These are phyloP conservation scores for Phytophthora fragariaefolia DNA, from an alignment of 352 stramenopile species.

Conservation along the genomic window DNA sequence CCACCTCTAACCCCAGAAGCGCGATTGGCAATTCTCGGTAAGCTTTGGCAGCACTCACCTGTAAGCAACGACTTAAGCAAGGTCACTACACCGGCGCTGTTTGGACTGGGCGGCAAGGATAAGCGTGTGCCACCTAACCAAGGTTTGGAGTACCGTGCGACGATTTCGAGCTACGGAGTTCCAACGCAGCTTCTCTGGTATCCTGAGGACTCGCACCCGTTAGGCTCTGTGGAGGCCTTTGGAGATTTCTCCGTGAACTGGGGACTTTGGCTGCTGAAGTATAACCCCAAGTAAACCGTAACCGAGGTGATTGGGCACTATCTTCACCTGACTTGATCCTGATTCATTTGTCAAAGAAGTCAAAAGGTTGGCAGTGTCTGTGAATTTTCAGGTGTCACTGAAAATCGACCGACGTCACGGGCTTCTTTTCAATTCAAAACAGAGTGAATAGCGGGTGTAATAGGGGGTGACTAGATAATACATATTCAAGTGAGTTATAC, in stretches of 20 bases:
- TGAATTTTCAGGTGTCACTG: no score
- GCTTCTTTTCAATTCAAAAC: no score
- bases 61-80: conserved; percentile 86
- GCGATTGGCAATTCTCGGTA: conserved; percentile 65
- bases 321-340: no score
- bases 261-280: conserved; percentile 72
- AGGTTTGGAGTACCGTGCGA: conserved; percentile 94
- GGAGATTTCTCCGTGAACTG: conserved; percentile 82
- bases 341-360: no score
- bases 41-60: conserved; percentile 91
- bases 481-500: no score
- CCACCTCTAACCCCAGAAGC: conserved; percentile 48
- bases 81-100: conserved; percentile 90
- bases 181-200: conserved; percentile 74
- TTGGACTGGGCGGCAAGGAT: conserved; percentile 93
- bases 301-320: background rate
- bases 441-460: no score
- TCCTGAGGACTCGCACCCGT: conserved; percentile 74
- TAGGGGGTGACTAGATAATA: no score
- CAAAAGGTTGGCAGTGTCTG: no score
- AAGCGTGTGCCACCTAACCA: conserved; percentile 91
- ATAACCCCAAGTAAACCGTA: conserved; percentile 45
- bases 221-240: conserved; percentile 70
- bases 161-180: conserved; percentile 66
- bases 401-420: no score